Evolutionary conservation across 2,329 filamentous ascomycete genomes (phyloP).

Genomic region (Paraphoma sp.): DNA sequence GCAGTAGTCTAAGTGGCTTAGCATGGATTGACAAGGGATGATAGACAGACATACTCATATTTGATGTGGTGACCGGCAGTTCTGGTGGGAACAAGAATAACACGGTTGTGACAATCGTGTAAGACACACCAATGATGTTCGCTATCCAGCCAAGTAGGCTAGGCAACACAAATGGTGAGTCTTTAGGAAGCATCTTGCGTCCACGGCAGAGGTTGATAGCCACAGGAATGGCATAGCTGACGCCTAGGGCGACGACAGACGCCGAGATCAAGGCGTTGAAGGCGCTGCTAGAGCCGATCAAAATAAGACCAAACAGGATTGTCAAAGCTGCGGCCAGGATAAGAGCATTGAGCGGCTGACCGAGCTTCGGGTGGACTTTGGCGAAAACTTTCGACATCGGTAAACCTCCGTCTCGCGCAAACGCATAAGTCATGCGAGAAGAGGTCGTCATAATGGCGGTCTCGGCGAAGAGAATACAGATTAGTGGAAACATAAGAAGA

Average conservation of each 20-base stretch:
- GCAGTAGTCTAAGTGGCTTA: conserved; percentile 53
- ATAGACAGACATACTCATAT: conserved; percentile 65
- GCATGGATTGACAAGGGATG: background rate
- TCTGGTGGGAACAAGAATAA: conserved; percentile 77
- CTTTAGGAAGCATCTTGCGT: conserved; percentile 68
- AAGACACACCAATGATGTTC: conserved; percentile 67
- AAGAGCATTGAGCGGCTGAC: conserved; percentile 71
- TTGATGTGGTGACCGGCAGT: conserved; percentile 67
- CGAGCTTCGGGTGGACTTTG: conserved; percentile 65
- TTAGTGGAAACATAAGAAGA: conserved; percentile 70
- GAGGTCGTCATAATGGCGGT: conserved; percentile 71
- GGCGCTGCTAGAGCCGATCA: conserved; percentile 70
- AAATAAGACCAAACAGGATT: conserved; percentile 72
- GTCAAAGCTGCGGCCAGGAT: conserved; percentile 66
- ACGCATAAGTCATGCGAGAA: conserved; percentile 71
- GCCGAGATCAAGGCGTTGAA: conserved; percentile 76
- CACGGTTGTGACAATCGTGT: conserved; percentile 73
- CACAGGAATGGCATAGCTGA: conserved; percentile 78
- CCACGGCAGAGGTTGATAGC: conserved; percentile 72
- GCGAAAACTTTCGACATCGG: conserved; percentile 67
- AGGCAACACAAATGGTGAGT: conserved; percentile 60
- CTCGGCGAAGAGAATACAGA: conserved; percentile 69
- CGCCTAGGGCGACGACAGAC: conserved; percentile 73
- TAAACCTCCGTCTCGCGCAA: conserved; percentile 71
- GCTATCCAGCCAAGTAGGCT: conserved; percentile 64